Conservation (phyloP, 176 grass and related monocot genomes). For the Aegilops longissima region DNA sequence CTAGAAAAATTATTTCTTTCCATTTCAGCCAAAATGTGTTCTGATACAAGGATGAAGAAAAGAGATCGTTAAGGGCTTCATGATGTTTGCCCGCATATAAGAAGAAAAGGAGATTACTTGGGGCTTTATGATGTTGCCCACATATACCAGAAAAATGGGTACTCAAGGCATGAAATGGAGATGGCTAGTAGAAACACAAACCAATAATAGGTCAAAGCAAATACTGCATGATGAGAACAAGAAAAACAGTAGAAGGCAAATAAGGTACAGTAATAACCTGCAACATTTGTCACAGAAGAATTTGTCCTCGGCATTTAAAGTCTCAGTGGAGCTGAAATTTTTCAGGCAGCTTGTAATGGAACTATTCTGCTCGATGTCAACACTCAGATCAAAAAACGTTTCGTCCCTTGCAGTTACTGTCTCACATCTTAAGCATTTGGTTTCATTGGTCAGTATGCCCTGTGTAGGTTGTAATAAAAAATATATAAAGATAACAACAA, state of each 20-base stretch:
- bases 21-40: conserved; percentile 21
- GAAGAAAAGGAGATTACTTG: not conserved
- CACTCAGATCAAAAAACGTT: conserved; percentile 86
- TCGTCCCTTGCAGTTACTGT: conserved; percentile 94
- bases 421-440: conserved; percentile 84
- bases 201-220: conserved; percentile 18
- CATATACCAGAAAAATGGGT: conserved; percentile 12
- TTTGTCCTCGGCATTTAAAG: conserved; percentile 95
- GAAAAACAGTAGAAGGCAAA: conserved; percentile 11
- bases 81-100: not conserved
- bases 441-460: conserved; percentile 95
- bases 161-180: not conserved
- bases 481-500: conserved; percentile 25
- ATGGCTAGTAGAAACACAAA: conserved; percentile 22
- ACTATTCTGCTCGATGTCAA: conserved; percentile 98
- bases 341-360: conserved; percentile 95
- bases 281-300: conserved; percentile 99
- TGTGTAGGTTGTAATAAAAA: conserved; percentile 30
- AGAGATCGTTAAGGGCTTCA: not conserved
- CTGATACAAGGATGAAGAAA: not conserved
- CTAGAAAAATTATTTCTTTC: not conserved
- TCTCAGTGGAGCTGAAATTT: conserved; percentile 95
- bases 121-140: not conserved
- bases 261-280: conserved; percentile 50
- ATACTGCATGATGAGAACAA: not conserved